Percentiles rank a stretch among this genome's conserved stretches.
Evolutionary conservation across 1,284 basidiomycete species (phyloP).

Genomic region (Porogramme epimiltina): DNA sequence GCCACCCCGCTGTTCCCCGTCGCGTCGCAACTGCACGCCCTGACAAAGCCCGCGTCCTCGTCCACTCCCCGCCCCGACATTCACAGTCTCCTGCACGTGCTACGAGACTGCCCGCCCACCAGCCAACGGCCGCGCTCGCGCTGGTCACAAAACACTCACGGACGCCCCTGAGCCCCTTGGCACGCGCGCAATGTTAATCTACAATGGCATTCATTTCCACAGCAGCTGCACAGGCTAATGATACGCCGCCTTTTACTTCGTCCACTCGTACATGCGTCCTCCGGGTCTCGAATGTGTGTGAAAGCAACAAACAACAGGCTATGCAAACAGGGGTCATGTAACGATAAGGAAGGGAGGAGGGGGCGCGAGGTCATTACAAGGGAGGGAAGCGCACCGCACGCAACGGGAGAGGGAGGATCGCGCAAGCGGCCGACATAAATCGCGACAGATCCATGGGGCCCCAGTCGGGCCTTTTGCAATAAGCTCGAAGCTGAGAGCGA

Average conservation of each 20-base stretch:
- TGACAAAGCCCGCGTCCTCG: background rate
- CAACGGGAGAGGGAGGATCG: background rate
- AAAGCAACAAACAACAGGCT: background rate
- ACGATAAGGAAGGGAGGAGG: no score
- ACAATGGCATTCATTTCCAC: slow-evolving; percentile 13
- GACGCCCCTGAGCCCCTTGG: no score
- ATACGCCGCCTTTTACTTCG: slow-evolving; percentile 13
- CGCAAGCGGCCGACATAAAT: slow-evolving; percentile 11
- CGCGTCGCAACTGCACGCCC: background rate
- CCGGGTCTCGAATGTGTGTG: background rate
- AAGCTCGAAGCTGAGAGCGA: background rate
- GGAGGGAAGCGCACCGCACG: no score
- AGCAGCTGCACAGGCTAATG: slow-evolving; percentile 3
- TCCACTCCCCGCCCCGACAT: background rate
- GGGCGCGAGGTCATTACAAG: no score
- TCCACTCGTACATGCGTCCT: slow-evolving; percentile 22
- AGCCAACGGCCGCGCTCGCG: no score
- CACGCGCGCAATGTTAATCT: no score
- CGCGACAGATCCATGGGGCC: slow-evolving; percentile 11
- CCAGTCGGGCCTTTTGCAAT: slow-evolving; percentile 16
- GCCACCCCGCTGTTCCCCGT: background rate
- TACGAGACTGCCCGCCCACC: no score
- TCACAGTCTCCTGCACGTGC: background rate
- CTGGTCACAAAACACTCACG: no score
- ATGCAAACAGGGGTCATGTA: background rate